Evolutionary conservation across 805 yeast genomes (phyloP).

Genomic region (Pichia paraexigua): DNA sequence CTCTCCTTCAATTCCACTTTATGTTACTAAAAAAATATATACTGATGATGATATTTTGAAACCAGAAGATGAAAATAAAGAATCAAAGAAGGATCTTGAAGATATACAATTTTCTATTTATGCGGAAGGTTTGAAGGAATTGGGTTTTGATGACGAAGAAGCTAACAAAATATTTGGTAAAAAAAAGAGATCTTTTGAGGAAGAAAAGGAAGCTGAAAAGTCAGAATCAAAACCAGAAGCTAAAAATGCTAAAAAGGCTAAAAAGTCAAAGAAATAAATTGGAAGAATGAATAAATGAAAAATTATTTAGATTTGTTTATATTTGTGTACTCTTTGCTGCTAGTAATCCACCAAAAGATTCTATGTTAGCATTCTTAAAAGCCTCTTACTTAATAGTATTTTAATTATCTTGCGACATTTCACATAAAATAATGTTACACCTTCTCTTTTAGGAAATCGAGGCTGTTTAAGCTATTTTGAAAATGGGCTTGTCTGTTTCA

Average conservation of each 20-base stretch:
- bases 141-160: constrained; percentile 69
- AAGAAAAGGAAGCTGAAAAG: neutral
- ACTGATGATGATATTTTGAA: constrained; percentile 38
- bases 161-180: constrained; percentile 53
- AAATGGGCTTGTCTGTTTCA: no score
- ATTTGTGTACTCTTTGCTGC: neutral
- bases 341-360: neutral
- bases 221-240: neutral
- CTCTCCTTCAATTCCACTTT: constrained; percentile 85
- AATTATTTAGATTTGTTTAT: neutral
- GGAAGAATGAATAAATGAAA: neutral
- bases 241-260: neutral
- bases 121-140: constrained; percentile 74
- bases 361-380: neutral
- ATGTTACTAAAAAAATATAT: constrained; percentile 50
- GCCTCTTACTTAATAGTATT: no score
- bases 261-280: constrained; percentile 1
- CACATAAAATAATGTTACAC: neutral
- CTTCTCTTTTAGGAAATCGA: neutral
- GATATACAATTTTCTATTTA: constrained; percentile 41
- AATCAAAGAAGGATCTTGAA: constrained; percentile 26
- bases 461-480: no score
- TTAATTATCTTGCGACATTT: no score
- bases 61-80: constrained; percentile 16
- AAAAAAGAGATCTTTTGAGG: constrained; percentile 29